Percentiles rank a stretch among this genome's conserved stretches.
These are phyloP conservation scores for Carex parvula DNA, from an alignment of 176 grass and related monocot species.

Conservation along the genomic window DNA sequence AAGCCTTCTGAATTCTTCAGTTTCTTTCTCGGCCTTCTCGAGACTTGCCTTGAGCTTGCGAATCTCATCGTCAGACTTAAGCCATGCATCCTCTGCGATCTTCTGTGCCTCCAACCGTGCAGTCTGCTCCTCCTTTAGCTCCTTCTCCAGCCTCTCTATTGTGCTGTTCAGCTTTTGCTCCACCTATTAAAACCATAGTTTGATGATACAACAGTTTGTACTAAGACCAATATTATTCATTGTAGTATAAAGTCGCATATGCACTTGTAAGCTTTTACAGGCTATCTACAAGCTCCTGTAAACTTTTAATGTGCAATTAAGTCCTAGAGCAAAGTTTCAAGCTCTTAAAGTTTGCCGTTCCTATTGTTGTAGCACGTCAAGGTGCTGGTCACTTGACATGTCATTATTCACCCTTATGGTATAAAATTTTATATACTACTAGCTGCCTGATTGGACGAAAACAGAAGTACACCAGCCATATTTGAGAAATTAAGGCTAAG, in stretches of 20 bases:
- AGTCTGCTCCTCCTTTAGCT: constrained; percentile 37
- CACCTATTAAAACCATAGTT: constrained; percentile 26
- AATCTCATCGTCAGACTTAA: constrained; percentile 40
- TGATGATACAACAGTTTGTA: not conserved
- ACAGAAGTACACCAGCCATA: not conserved
- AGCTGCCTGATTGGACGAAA: not conserved
- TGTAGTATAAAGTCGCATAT: not conserved
- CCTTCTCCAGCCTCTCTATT: constrained; percentile 38
- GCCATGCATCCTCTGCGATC: constrained; percentile 19
- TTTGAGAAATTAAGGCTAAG: not conserved
- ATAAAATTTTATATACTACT: not conserved
- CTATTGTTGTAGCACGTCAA: not conserved
- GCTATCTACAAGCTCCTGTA: not conserved
- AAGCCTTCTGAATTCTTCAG: constrained; percentile 13
- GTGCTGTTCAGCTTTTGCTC: constrained; percentile 41
- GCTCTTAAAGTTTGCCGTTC: not conserved
- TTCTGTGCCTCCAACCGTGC: constrained; percentile 31
- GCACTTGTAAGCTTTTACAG: not conserved
- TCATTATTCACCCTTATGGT: not conserved
- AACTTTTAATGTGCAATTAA: not conserved
- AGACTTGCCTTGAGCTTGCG: constrained; percentile 25
- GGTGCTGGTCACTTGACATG: not conserved
- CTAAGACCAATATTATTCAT: not conserved
- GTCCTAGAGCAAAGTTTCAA: not conserved
- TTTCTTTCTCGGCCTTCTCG: constrained; percentile 38